phyloP scores from a whole-genome alignment of 805 yeast species.

The Cyberlindnera amylophila region DNA sequence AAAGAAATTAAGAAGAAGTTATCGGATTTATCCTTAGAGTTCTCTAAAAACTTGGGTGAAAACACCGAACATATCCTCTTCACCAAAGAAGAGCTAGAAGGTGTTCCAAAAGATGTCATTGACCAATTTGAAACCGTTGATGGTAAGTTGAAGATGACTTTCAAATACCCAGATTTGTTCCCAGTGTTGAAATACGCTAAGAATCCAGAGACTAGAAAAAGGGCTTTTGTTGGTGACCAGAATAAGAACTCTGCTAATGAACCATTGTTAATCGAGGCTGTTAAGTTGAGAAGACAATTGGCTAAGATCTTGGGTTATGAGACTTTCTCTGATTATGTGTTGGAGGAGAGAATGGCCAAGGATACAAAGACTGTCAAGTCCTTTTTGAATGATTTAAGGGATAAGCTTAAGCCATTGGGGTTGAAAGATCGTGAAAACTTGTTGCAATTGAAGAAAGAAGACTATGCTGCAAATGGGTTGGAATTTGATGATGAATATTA shows the following conservation, averaged over 20 bases:
- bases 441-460: slow-evolving; percentile 48
- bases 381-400: slow-evolving; percentile 60
- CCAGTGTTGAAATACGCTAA: slow-evolving; percentile 77
- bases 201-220: slow-evolving; percentile 58
- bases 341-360: slow-evolving; percentile 83
- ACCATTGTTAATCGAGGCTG: slow-evolving; percentile 53
- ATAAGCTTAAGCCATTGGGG: slow-evolving; percentile 59
- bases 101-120: slow-evolving; percentile 65
- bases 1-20: slow-evolving; percentile 57
- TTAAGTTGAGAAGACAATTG: slow-evolving; percentile 55
- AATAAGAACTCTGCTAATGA: slow-evolving; percentile 65
- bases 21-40: slow-evolving; percentile 53
- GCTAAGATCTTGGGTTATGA: slow-evolving; percentile 65
- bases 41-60: slow-evolving; percentile 65
- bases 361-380: slow-evolving; percentile 51
- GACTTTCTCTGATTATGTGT: slow-evolving; percentile 63
- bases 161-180: slow-evolving; percentile 74
- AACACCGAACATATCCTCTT: slow-evolving; percentile 60
- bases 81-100: slow-evolving; percentile 62
- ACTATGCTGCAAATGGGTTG: slow-evolving; percentile 43
- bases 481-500: slow-evolving; percentile 41
- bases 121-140: slow-evolving; percentile 51
- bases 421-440: slow-evolving; percentile 47
- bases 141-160: slow-evolving; percentile 58
- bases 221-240: slow-evolving; percentile 64